Conservation (phyloP, 2,329 filamentous ascomycete genomes). For the Aspergillus ochraceus region DNA sequence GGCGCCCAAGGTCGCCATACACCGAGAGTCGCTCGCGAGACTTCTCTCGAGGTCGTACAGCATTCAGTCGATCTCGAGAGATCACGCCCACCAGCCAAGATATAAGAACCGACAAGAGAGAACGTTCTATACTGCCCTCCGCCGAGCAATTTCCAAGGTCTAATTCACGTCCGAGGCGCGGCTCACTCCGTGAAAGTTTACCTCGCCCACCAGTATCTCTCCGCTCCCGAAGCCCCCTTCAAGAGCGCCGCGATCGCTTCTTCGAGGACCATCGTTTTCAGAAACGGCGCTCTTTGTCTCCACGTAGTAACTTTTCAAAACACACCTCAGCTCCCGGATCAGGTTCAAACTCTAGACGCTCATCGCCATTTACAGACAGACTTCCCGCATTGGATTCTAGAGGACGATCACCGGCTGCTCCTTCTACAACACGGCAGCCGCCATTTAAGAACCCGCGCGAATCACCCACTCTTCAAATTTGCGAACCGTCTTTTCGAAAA, state of each 20-base stretch:
- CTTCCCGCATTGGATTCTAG: constrained; percentile 34
- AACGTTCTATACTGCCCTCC: constrained; percentile 30
- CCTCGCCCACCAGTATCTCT: constrained; percentile 41
- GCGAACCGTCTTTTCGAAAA: background rate
- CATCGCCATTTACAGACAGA: constrained; percentile 60
- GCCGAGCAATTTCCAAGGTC: constrained; percentile 29
- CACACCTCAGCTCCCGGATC: constrained; percentile 57
- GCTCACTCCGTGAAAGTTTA: constrained; percentile 29
- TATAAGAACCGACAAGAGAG: constrained; percentile 34
- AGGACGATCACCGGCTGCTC: constrained; percentile 26
- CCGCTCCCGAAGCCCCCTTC: constrained; percentile 56
- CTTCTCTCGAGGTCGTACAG: constrained; percentile 31
- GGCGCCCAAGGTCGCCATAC: constrained; percentile 44
- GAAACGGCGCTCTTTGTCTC: constrained; percentile 57
- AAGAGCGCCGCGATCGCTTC: constrained; percentile 51
- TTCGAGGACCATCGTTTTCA: constrained; percentile 46
- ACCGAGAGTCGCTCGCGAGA: constrained; percentile 31
- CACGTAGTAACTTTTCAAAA: constrained; percentile 42
- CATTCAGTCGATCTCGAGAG: constrained; percentile 38
- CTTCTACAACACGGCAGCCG: constrained; percentile 24
- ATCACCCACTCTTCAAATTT: background rate
- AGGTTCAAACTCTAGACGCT: constrained; percentile 58
- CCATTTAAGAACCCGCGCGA: constrained; percentile 18
- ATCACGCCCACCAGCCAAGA: constrained; percentile 35
- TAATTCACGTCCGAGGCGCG: constrained; percentile 49